These are phyloP conservation scores for Solioccasus polychromus DNA, from an alignment of 768 basidiomycete genomes.

Conservation along the genomic window DNA sequence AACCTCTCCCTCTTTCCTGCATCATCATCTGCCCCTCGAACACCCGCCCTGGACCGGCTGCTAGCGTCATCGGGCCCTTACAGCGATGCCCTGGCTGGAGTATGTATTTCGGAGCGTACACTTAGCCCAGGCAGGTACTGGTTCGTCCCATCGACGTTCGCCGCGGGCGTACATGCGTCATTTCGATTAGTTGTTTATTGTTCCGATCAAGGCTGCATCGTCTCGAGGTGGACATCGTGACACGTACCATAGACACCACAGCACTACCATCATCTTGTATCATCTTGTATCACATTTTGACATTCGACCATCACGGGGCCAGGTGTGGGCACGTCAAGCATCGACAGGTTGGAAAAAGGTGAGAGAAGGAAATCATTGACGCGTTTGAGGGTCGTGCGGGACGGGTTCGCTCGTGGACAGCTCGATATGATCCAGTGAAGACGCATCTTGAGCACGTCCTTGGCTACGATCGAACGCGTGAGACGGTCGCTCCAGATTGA, in stretches of 20 bases:
- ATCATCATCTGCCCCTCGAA: constrained; percentile 5
- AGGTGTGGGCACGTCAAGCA: neutral
- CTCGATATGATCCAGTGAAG: constrained; percentile 86
- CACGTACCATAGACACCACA: too few species aligned
- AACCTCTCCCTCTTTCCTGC: constrained; percentile 60
- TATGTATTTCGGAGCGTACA: constrained; percentile 50
- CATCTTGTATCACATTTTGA: too few species aligned
- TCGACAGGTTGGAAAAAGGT: constrained; percentile 4
- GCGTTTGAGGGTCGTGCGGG: constrained; percentile 74
- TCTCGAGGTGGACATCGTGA: constrained; percentile 8
- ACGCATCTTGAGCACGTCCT: constrained; percentile 64
- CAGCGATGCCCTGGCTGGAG: constrained; percentile 71
- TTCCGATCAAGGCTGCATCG: constrained; percentile 32
- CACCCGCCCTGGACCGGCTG: constrained; percentile 33
- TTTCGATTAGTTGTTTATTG: constrained; percentile 67
- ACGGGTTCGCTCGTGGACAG: constrained; percentile 76
- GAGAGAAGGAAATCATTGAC: constrained; percentile 75
- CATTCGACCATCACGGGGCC: too few species aligned
- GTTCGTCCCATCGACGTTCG: constrained; percentile 71
- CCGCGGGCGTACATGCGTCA: constrained; percentile 49
- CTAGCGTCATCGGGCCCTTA: constrained; percentile 78
- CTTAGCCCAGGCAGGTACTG: constrained; percentile 64
- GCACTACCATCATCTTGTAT: too few species aligned
- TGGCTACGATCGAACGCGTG: constrained; percentile 34
- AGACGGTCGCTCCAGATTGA: neutral